A percentile compares a stretch with the other conserved stretches of the same genome.
Evolutionary conservation across 768 basidiomycete species (phyloP).

Genomic region (Serendipita indica): DNA sequence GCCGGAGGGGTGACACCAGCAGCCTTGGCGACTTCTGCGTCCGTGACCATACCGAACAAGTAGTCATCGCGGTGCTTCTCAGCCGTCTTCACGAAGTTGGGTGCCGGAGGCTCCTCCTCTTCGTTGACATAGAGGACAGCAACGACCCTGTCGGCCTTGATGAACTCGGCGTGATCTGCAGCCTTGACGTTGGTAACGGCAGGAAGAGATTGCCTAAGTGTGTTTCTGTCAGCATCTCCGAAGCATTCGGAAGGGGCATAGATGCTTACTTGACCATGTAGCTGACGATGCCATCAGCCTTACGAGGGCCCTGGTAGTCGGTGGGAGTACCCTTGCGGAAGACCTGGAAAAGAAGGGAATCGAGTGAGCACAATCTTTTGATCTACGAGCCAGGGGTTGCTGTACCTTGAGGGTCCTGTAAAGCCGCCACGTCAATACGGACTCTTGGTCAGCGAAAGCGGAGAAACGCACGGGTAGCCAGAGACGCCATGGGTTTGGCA

Average conservation of each 20-base stretch:
- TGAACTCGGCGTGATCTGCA: constrained; percentile 71
- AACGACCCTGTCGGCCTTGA: constrained; percentile 78
- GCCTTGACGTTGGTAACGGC: constrained; percentile 74
- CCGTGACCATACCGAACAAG: constrained; percentile 78
- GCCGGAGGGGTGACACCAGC: constrained; percentile 69
- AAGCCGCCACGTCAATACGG: not conserved
- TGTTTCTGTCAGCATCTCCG: constrained; percentile 12
- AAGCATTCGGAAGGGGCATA: constrained; percentile 2
- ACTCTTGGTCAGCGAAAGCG: not conserved
- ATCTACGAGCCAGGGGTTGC: not conserved
- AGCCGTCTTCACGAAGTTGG: constrained; percentile 67
- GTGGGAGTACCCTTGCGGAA: constrained; percentile 69
- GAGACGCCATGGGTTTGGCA: constrained; percentile 78
- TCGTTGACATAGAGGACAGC: constrained; percentile 70
- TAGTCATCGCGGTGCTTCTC: constrained; percentile 83
- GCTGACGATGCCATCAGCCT: constrained; percentile 88
- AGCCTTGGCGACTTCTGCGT: constrained; percentile 47
- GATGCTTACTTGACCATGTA: constrained; percentile 85
- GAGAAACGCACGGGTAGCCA: constrained; percentile 73
- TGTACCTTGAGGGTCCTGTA: constrained; percentile 15
- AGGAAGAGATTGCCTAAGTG: constrained; percentile 70
- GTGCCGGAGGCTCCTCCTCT: constrained; percentile 49
- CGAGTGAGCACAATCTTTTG: not conserved
- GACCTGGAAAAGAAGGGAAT: constrained; percentile 46
- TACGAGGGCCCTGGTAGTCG: constrained; percentile 80